A percentile compares a stretch with the other conserved stretches of the same genome.
Evolutionary conservation across 2,329 filamentous ascomycete species (phyloP).

Genomic region (Phaeoacremonium minimum): DNA sequence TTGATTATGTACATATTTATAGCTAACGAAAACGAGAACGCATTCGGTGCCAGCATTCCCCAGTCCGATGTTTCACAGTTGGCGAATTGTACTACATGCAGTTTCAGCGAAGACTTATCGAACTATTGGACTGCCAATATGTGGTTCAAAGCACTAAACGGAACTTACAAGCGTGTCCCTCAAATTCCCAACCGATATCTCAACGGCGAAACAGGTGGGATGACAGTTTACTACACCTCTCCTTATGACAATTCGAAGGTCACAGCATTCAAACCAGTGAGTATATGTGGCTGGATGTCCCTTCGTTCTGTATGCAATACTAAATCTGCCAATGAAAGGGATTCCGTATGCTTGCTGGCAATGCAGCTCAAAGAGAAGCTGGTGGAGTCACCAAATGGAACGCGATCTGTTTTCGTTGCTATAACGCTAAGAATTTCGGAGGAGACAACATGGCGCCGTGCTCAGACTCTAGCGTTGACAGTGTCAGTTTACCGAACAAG

Average conservation of each 20-base stretch:
- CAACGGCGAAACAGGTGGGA: constrained; percentile 29
- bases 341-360: constrained; percentile 40
- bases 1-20: too few relatives aligned
- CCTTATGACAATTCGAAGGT: constrained; percentile 22
- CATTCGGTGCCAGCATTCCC: too few relatives aligned
- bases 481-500: constrained; percentile 13
- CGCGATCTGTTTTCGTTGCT: constrained; percentile 1
- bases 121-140: constrained; percentile 6
- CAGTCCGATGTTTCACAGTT: constrained; percentile 27
- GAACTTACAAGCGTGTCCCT: constrained; percentile 7
- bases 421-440: constrained; percentile 1
- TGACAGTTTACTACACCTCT: constrained; percentile 38
- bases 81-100: constrained; percentile 29
- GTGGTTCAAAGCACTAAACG: constrained; percentile 6
- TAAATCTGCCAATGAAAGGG: too few relatives aligned
- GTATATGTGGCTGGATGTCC: constrained; percentile 1
- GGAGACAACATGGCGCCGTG: not conserved
- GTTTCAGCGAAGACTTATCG: constrained; percentile 6
- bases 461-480: constrained; percentile 11
- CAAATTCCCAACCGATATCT: constrained; percentile 4
- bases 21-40: too few relatives aligned
- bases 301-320: too few relatives aligned
- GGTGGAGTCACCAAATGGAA: constrained; percentile 1
- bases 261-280: constrained; percentile 34
- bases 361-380: constrained; percentile 17